Conservation (phyloP, 768 basidiomycete genomes). For the Hygrocybe punicea region DNA sequence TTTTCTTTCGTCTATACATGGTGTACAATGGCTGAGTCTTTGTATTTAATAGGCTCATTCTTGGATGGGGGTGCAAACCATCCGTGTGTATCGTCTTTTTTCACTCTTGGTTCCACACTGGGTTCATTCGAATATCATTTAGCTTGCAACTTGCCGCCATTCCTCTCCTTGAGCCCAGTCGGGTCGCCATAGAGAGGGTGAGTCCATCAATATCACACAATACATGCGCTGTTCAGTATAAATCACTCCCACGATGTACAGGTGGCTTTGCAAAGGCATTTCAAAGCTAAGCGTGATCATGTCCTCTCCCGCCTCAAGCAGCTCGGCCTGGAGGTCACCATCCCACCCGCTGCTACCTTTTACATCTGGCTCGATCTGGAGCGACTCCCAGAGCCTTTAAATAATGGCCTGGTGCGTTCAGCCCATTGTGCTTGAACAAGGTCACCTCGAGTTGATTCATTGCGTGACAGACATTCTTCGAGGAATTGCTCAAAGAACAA, state of each 20-base stretch:
- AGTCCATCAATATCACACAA: background rate
- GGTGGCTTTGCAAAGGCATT: constrained; percentile 84
- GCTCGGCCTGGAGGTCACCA: constrained; percentile 71
- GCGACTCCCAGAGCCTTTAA: constrained; percentile 72
- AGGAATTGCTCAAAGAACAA: constrained; percentile 86
- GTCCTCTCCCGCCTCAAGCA: constrained; percentile 76
- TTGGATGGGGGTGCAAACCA: constrained; percentile 94
- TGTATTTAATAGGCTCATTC: constrained; percentile 59
- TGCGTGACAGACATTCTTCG: constrained; percentile 77
- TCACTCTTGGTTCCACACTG: background rate
- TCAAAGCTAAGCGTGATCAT: constrained; percentile 88
- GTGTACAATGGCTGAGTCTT: background rate
- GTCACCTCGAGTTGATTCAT: background rate
- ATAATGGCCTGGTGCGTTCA: constrained; percentile 71
- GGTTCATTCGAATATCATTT: constrained; percentile 1
- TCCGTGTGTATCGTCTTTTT: constrained; percentile 55
- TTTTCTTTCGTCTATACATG: background rate
- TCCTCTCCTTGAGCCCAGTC: constrained; percentile 69
- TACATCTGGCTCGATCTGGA: constrained; percentile 93
- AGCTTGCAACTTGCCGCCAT: constrained; percentile 88
- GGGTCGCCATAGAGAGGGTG: constrained; percentile 68
- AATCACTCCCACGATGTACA: constrained; percentile 20
- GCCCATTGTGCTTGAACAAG: background rate
- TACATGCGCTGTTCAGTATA: background rate
- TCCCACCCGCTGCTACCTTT: constrained; percentile 81